These are phyloP conservation scores for Coprinopsis marcescibilis DNA, from an alignment of 768 basidiomycete genomes.

Conservation along the genomic window DNA sequence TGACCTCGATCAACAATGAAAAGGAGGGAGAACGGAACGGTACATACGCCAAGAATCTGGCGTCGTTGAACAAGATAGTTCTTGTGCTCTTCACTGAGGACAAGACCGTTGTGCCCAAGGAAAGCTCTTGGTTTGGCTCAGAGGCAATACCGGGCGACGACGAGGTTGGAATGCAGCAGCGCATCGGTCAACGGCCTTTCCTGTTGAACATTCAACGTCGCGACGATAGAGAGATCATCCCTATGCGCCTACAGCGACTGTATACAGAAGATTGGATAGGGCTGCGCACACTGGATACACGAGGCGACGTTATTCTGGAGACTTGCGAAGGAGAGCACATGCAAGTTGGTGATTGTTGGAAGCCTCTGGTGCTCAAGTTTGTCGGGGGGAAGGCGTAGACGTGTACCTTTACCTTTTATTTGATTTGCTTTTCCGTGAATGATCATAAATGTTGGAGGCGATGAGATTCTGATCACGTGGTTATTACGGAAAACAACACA, in stretches of 20 bases:
- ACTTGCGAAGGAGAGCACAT: constrained; percentile 75
- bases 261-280: constrained; percentile 84
- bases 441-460: too few relatives aligned
- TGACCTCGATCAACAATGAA: constrained; percentile 79
- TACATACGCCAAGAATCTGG: constrained; percentile 57
- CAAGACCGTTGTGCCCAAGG: constrained; percentile 76
- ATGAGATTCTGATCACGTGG: not conserved
- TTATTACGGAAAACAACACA: not conserved
- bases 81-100: constrained; percentile 72
- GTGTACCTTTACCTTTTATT: not conserved
- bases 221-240: constrained; percentile 37
- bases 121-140: constrained; percentile 83
- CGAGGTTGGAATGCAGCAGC: not conserved
- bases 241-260: constrained; percentile 67
- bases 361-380: constrained; percentile 40
- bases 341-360: constrained; percentile 62
- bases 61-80: constrained; percentile 58
- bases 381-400: constrained; percentile 26
- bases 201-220: too few relatives aligned
- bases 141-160: constrained; percentile 40
- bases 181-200: not conserved
- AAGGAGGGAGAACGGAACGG: constrained; percentile 43
- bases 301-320: constrained; percentile 50
- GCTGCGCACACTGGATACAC: constrained; percentile 61
- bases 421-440: not conserved